phyloP scores from a whole-genome alignment of 768 basidiomycete genomes.

The Rhizopogon sp. region DNA sequence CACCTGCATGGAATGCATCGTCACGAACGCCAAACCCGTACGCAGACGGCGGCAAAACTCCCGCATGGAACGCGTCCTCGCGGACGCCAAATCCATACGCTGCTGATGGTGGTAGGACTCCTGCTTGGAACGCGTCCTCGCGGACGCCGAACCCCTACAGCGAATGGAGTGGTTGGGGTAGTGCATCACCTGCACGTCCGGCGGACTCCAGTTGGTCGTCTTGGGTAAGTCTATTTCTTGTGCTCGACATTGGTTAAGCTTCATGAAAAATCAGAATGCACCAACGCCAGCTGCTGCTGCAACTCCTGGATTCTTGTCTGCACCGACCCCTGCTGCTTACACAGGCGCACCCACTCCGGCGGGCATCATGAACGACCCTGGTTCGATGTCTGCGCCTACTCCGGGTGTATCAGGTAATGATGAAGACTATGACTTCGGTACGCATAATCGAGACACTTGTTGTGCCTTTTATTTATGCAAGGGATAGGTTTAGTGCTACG shows the following conservation, averaged over 20 bases:
- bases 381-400: slow-evolving; percentile 24
- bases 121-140: slow-evolving; percentile 45
- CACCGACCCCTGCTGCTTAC: slow-evolving; percentile 25
- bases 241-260: slow-evolving; percentile 18
- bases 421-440: slow-evolving; percentile 18
- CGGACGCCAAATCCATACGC: slow-evolving; percentile 71
- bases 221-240: slow-evolving; percentile 28
- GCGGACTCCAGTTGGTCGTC: slow-evolving; percentile 22
- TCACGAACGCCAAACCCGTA: slow-evolving; percentile 75
- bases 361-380: slow-evolving; percentile 6
- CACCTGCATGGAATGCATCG: slow-evolving; percentile 59
- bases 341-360: slow-evolving; percentile 27
- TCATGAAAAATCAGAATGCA: slow-evolving; percentile 32
- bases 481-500: slow-evolving; percentile 17
- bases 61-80: slow-evolving; percentile 60
- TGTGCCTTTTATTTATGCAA: slow-evolving; percentile 23
- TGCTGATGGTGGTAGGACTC: slow-evolving; percentile 38
- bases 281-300: slow-evolving; percentile 36
- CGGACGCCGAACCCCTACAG: slow-evolving; percentile 55
- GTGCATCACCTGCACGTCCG: slow-evolving; percentile 27
- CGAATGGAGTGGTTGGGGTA: slow-evolving; percentile 22
- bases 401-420: slow-evolving; percentile 22
- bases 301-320: slow-evolving; percentile 31
- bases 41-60: slow-evolving; percentile 53
- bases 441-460: neutral